phyloP scores from a whole-genome alignment of 371 early-diverging fungal genomes.

The Massospora cicadina region DNA sequence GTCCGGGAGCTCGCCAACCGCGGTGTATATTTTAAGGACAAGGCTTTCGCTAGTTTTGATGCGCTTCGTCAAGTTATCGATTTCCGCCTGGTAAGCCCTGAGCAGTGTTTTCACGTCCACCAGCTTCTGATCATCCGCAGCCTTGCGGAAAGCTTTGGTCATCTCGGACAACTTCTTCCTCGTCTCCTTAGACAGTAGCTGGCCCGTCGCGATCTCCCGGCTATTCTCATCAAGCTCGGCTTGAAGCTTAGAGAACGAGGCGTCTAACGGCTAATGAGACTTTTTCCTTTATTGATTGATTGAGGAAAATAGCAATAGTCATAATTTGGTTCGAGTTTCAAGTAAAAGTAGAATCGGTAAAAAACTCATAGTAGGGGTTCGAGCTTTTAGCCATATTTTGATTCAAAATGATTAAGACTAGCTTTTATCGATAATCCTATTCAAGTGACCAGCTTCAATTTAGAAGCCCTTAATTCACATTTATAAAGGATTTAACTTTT shows the following conservation, averaged over 20 bases:
- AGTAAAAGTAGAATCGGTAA: too few relatives aligned
- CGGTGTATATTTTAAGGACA: conserved; percentile 60
- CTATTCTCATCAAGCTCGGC: conserved; percentile 49
- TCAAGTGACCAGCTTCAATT: too few relatives aligned
- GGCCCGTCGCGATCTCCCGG: conserved; percentile 52
- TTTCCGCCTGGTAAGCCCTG: conserved; percentile 79
- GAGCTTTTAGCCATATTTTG: too few relatives aligned
- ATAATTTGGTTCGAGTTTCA: too few relatives aligned
- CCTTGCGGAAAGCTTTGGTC: conserved; percentile 65
- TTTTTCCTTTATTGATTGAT: too few relatives aligned
- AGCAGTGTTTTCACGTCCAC: conserved; percentile 47
- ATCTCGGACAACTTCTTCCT: conserved; percentile 74
- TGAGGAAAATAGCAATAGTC: too few relatives aligned
- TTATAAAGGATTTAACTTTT: too few relatives aligned
- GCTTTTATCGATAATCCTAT: too few relatives aligned
- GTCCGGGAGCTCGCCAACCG: conserved; percentile 69
- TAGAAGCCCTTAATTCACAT: too few relatives aligned
- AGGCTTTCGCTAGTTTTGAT: conserved; percentile 68
- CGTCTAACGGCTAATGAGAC: too few relatives aligned
- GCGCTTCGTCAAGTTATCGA: conserved; percentile 68
- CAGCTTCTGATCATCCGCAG: conserved; percentile 57
- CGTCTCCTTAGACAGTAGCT: conserved; percentile 44
- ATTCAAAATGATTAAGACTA: too few relatives aligned
- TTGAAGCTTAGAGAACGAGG: conserved; percentile 22
- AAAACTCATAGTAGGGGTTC: too few relatives aligned